Percentiles rank a stretch among this genome's conserved stretches.
These are phyloP conservation scores for Hirschioporus abietinus DNA, from an alignment of 768 basidiomycete species.

Conservation along the genomic window DNA sequence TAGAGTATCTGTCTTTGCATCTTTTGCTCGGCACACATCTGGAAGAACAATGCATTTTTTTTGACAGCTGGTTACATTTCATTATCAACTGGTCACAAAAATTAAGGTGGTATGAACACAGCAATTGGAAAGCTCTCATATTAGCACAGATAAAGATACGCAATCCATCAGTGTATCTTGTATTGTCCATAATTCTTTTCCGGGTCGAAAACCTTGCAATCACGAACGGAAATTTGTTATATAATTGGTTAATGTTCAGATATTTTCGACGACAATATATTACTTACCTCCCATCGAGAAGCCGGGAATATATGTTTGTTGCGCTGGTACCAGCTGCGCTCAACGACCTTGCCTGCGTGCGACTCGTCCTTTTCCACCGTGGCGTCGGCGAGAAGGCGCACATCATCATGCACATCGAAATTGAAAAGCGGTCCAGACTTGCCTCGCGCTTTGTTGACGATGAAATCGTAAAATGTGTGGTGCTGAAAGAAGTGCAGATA, in stretches of 20 bases:
- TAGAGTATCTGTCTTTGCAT: too few relatives aligned
- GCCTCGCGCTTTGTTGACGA: slow-evolving; percentile 95
- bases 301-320: slow-evolving; percentile 99
- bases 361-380: slow-evolving; percentile 97
- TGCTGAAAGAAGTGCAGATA: slow-evolving; percentile 47
- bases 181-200: slow-evolving; percentile 93
- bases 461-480: slow-evolving; percentile 97
- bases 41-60: too few relatives aligned
- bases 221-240: neutral
- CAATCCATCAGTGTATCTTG: slow-evolving; percentile 49
- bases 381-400: slow-evolving; percentile 89
- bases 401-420: slow-evolving; percentile 99
- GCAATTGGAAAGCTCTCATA: neutral
- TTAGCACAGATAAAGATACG: neutral
- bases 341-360: slow-evolving; percentile 98
- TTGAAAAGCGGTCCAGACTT: slow-evolving; percentile 98
- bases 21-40: too few relatives aligned
- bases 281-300: slow-evolving; percentile 89
- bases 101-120: neutral
- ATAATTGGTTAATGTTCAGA: slow-evolving; percentile 1
- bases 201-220: slow-evolving; percentile 77
- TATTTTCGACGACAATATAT: neutral
- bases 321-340: slow-evolving; percentile 90
- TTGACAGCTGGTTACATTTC: too few relatives aligned
- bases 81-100: too few relatives aligned